Base-by-base conservation (phyloP, 108 stramenopile genomes). In the Discostella stelligeroides region DNA sequence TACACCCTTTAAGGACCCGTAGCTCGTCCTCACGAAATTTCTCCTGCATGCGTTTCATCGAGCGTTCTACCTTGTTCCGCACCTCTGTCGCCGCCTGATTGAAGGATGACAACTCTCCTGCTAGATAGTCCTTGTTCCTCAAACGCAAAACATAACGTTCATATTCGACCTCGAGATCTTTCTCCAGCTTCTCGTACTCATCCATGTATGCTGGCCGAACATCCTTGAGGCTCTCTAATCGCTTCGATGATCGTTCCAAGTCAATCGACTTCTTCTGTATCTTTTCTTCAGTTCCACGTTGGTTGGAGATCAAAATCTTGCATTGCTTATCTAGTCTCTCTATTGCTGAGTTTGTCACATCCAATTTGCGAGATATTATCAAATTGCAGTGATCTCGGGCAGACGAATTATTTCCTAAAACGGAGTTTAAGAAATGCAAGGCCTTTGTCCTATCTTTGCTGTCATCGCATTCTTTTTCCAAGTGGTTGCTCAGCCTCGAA, bases 181-280 rank as follows among this genome's bases (percentile, higher is more conserved):
- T 51, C 70, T 95, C 92, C 34, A 96, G 74, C 60, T 85, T 74
- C 64, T 96, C 92, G 47, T 91, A 90, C 80, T 96, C 93, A 63
- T 94, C 92, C 82, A 86, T 88, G 55, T 90, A 95, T 3, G 90
- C 73, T 24, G 92, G 90, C 13, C 88, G 70, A 40, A 90, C 85
- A 43, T 70, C 70, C 62, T 86, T 78, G 21, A 95, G 69, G 57
- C 72, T 68, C 21, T 67, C 73, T 0, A 82, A 47, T 15, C 73
- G 71, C 55, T 79, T 82, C 0, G 50, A 29, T 40, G 49, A 68
- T 11, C 77, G 76, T 58, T 82, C 72, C 18, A 79, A 42, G 30
- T 82, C 81, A 51, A 73, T 73, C 13, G 56, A 41, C 51, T 76
- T 73, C 47, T 68, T 82, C 17, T 71, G 39, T 45, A 79, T 68